Evolutionary conservation across 306 rosid species (phyloP), one percentile per base, ranked within the genome.

Genomic region (Erythrophleum fordii): DNA sequence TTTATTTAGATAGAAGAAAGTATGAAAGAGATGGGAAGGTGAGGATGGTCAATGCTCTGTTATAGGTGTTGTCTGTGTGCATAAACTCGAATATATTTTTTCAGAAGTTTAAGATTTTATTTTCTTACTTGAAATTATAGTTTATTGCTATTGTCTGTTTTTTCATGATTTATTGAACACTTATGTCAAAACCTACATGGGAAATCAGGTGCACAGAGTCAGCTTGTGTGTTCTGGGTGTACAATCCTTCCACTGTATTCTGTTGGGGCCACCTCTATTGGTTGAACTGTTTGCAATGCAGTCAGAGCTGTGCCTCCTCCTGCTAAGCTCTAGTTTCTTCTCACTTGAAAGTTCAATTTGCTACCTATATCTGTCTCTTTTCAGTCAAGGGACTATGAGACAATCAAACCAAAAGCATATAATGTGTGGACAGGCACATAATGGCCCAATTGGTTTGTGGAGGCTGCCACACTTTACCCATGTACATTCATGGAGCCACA

Each of bases 231-330:
- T 82, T 94, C 98, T 3, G 97, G 98, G 75, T 94, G 98, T 67
- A 84, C 91, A 80, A 94, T 87, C 85, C 94, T 94, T 69, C 82
- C 92, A 53, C 75, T 92, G 29, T 94, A 90, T 83, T 94, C 98
- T 1, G 92, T 82, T 25, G 98, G 98, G 83, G 98, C 98, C 65
- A 89, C 90, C 77, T 84, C 93, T 11, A 94, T 94, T n/a, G 92
- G 98, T 84, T 94, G 98, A 73, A 97, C 98, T 56, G 96, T 92
- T 82, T 94, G 98, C 81, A 90, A 89, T 88, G 97, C 94, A 28
- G 96, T 94, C 83, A 94, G 96, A 2, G 83, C 91, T 20, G 98
- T 90, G 79, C 98, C 97, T 45, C 96, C 93, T 29, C 96, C 98
- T 4, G 98, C 97, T 92, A 85, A 55, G 76, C 25, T 77, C 34